Percentiles rank a stretch among this genome's conserved stretches.
These are phyloP conservation scores for Fraxinus floribunda DNA, from an alignment of 305 asterid species.

Conservation along the genomic window DNA sequence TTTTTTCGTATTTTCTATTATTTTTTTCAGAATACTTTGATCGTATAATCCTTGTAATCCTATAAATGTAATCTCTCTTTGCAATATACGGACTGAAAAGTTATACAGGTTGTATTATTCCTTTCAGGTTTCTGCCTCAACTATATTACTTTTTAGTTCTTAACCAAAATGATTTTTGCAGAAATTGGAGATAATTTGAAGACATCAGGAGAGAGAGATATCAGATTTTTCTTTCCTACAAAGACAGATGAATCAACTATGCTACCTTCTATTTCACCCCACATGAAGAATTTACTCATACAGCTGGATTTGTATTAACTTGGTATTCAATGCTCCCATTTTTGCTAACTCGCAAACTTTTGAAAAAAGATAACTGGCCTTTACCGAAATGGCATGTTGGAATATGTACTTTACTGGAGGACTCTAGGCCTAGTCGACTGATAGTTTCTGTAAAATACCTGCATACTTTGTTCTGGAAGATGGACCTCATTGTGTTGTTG, in stretches of 20 bases:
- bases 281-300: constrained; percentile 27
- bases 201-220: constrained; percentile 27
- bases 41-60: not conserved
- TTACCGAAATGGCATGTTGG: constrained; percentile 18
- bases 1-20: not conserved
- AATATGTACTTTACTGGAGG: constrained; percentile 16
- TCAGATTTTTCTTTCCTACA: constrained; percentile 13
- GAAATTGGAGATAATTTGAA: constrained; percentile 25
- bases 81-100: not conserved
- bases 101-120: not conserved
- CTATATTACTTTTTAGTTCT: not conserved
- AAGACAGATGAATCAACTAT: constrained; percentile 33
- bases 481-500: constrained; percentile 12
- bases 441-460: constrained; percentile 29
- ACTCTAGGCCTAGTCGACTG: constrained; percentile 7
- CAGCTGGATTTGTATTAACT: constrained; percentile 30
- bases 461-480: constrained; percentile 21
- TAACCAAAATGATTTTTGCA: constrained; percentile 20
- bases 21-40: not conserved
- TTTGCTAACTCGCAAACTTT: not conserved
- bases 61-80: not conserved
- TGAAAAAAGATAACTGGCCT: not conserved
- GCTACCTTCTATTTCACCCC: constrained; percentile 29
- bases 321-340: not conserved
- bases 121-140: not conserved